Conservation (phyloP, 163 green algal genomes). For the Scenedesmus sp. region DNA sequence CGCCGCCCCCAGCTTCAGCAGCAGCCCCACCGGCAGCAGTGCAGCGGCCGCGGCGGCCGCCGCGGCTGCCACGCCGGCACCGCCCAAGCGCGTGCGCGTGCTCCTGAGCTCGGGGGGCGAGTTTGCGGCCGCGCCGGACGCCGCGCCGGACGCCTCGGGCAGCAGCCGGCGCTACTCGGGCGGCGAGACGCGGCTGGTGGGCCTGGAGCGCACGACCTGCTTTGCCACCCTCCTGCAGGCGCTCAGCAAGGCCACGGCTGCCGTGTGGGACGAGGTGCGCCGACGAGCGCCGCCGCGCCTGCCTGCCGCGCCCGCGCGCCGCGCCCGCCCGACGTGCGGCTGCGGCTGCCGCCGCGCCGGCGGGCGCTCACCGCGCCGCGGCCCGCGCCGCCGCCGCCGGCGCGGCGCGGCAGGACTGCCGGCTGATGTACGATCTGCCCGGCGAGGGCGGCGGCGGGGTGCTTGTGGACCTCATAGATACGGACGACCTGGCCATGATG, state of each 20-base stretch:
- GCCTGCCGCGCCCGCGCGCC: background rate
- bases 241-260: constrained; percentile 37
- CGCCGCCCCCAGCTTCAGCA: background rate
- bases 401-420: constrained; percentile 36
- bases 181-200: constrained; percentile 79
- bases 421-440: constrained; percentile 78
- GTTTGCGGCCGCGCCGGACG: constrained; percentile 52
- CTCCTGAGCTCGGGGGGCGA: constrained; percentile 67
- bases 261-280: constrained; percentile 46
- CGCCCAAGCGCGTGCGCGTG: constrained; percentile 64
- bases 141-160: constrained; percentile 8
- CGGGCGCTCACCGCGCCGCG: background rate
- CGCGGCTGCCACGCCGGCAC: background rate
- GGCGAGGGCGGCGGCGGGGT: constrained; percentile 31
- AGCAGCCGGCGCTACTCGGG: constrained; percentile 54
- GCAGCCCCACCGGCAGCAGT: background rate
- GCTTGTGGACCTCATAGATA: constrained; percentile 77
- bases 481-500: constrained; percentile 80
- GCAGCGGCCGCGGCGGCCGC: background rate
- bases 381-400: background rate
- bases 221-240: constrained; percentile 48
- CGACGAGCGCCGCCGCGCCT: background rate
- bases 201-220: constrained; percentile 47
- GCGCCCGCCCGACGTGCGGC: background rate
- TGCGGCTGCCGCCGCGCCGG: background rate